Evolutionary conservation across 2,329 filamentous ascomycete species (phyloP), one percentile per base, ranked within the genome.

Genomic region (Blumeria hordei): DNA sequence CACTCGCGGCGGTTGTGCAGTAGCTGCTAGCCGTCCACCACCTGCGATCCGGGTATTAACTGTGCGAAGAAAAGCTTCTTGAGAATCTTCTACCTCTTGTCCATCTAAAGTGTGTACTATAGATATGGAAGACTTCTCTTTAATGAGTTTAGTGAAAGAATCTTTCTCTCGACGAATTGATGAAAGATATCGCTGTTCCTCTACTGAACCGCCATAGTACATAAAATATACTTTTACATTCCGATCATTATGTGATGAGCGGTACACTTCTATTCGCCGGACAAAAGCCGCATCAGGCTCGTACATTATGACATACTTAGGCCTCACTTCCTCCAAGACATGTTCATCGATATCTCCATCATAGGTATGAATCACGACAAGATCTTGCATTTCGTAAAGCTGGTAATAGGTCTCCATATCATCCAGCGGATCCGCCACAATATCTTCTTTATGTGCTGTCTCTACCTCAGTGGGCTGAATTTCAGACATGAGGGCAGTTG

Each of bases 301-400:
- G 67, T 95, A 98, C 92, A 98, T 96, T 69, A 98, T 84, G 57
- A 98, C 87, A 67, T 95, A 95, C 57, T 85, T 81, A 36, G 92
- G 92, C 64, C 85, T 88, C 56, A 92, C 75, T 68, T 98, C 92
- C 66, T 98, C 90, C 1, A 98, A 75, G n/a, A 96, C 76, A 66
- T 94, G 86, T 65, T 96, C 92, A 66, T 98, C 92, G 71, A 90
- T 83, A 65, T 96, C 92, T 10, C 88, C 88, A 57, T 94, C 88
- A 66, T 94, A 98, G 0, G 92, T 84, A 66, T 96, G 92, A 16
- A 96, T 74, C 43, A 94, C 79, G 11, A 96, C 75, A 18, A 96
- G 72, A 60, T 94, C 85, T 61, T 86, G 77, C 80, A 93, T 92
- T 55, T 94, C 85, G 66, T 90, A 94, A 35, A 96, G 74, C 66